These are phyloP conservation scores for Fusarium tanahbumbuense DNA, from an alignment of 2,329 filamentous ascomycete species.

Conservation along the genomic window DNA sequence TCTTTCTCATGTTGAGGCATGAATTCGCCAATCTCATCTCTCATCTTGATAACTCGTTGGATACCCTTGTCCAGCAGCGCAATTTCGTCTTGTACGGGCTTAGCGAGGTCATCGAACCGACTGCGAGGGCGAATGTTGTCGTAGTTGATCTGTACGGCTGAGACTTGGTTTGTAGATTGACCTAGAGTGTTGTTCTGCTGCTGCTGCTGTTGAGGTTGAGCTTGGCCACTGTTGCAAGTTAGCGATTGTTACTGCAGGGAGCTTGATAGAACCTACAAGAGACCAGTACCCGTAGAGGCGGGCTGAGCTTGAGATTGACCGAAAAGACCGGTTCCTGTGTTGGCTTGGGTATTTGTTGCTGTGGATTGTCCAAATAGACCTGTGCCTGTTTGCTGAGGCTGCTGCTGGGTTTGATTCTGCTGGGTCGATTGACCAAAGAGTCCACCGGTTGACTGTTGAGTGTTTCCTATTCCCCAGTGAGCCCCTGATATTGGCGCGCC, in stretches of 20 bases:
- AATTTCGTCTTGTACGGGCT: slow-evolving; percentile 83
- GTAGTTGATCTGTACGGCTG: slow-evolving; percentile 82
- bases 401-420: slow-evolving; percentile 29
- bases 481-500: slow-evolving; percentile 24
- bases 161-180: slow-evolving; percentile 63
- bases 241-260: slow-evolving; percentile 15
- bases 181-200: slow-evolving; percentile 43
- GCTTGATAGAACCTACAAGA: slow-evolving; percentile 48
- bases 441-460: slow-evolving; percentile 36
- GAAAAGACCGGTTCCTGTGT: slow-evolving; percentile 49
- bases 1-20: slow-evolving; percentile 66
- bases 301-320: slow-evolving; percentile 52
- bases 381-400: slow-evolving; percentile 42
- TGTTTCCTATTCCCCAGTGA: slow-evolving; percentile 38
- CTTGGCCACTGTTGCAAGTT: slow-evolving; percentile 46
- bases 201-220: slow-evolving; percentile 47
- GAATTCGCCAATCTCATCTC: slow-evolving; percentile 79
- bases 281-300: slow-evolving; percentile 39
- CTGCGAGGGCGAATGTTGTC: slow-evolving; percentile 86
- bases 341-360: slow-evolving; percentile 35
- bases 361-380: slow-evolving; percentile 48
- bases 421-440: slow-evolving; percentile 45
- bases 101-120: slow-evolving; percentile 89
- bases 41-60: slow-evolving; percentile 80
- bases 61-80: slow-evolving; percentile 83